Conservation (phyloP, 805 yeast species). For the Starmerella vitae region DNA sequence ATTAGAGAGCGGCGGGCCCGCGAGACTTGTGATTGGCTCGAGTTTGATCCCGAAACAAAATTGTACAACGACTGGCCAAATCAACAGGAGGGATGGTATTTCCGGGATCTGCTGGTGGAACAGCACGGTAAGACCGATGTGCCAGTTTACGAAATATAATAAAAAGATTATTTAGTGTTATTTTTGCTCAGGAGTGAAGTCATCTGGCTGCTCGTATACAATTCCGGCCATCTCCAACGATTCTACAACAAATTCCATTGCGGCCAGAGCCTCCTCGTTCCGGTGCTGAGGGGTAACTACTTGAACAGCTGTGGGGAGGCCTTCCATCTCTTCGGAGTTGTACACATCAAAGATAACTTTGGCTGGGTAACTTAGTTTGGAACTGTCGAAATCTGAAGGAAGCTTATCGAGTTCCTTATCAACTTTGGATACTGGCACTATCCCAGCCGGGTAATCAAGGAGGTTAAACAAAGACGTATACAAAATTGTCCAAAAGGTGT, state of each 20-base stretch:
- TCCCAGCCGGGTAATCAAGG: no score
- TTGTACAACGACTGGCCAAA: slow-evolving; percentile 9
- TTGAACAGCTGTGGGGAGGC: slow-evolving; percentile 52
- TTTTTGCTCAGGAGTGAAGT: no score
- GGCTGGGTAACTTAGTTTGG: no score
- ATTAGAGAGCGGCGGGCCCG: slow-evolving; percentile 22
- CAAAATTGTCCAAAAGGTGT: no score
- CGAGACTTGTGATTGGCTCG: slow-evolving; percentile 16
- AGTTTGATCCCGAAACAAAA: slow-evolving; percentile 2
- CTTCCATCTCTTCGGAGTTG: slow-evolving; percentile 40
- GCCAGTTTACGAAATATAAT: neutral
- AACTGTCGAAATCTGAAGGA: no score
- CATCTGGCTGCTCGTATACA: neutral
- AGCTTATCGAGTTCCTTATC: no score
- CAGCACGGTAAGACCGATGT: slow-evolving; percentile 1
- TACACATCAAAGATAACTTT: slow-evolving; percentile 35
- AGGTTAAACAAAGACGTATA: no score
- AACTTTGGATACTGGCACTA: no score
- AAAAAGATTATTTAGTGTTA: no score
- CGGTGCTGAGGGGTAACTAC: slow-evolving; percentile 43
- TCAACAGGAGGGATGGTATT: slow-evolving; percentile 20
- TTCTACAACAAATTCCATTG: slow-evolving; percentile 33
- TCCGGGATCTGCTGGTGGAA: slow-evolving; percentile 9
- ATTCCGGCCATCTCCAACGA: slow-evolving; percentile 8
- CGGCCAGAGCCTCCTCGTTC: slow-evolving; percentile 46